These are phyloP conservation scores for Carex scoparia DNA, from an alignment of 176 grass and related monocot genomes.

Conservation along the genomic window DNA sequence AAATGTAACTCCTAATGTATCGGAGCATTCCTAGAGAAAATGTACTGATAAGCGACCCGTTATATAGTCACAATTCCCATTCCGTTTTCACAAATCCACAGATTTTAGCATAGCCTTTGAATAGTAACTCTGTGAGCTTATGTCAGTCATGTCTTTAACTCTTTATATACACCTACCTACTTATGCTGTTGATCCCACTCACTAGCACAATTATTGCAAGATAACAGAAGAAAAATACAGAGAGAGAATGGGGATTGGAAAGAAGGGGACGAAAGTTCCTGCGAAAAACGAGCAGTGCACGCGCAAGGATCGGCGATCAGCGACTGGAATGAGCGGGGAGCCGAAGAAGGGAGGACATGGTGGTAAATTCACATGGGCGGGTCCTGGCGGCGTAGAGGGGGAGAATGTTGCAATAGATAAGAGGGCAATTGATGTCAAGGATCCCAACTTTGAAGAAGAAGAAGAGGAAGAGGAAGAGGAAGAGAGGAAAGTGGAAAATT, in stretches of 20 bases:
- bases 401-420: constrained; percentile 35
- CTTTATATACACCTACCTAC: not conserved
- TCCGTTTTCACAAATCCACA: not conserved
- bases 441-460: constrained; percentile 34
- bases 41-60: not conserved
- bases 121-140: not conserved
- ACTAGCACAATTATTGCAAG: not conserved
- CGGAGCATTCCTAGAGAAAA: not conserved
- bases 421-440: constrained; percentile 29
- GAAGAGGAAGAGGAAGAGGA: constrained; percentile 9
- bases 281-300: constrained; percentile 9
- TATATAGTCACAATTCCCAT: not conserved
- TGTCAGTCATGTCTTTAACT: not conserved
- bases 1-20: not conserved
- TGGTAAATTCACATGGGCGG: constrained; percentile 96
- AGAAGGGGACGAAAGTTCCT: constrained; percentile 39
- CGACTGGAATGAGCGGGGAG: constrained; percentile 63
- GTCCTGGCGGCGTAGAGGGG: constrained; percentile 42
- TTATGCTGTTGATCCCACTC: not conserved
- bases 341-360: constrained; percentile 92
- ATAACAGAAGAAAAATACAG: not conserved
- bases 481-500: not conserved
- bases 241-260: constrained; percentile 48
- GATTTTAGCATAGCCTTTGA: not conserved
- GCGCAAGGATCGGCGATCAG: constrained; percentile 75